Percentiles rank a stretch among this genome's conserved stretches.
These are phyloP conservation scores for sweet orange (Citrus sinensis) DNA, from an alignment of 345 rosid species.

Conservation along the genomic window DNA sequence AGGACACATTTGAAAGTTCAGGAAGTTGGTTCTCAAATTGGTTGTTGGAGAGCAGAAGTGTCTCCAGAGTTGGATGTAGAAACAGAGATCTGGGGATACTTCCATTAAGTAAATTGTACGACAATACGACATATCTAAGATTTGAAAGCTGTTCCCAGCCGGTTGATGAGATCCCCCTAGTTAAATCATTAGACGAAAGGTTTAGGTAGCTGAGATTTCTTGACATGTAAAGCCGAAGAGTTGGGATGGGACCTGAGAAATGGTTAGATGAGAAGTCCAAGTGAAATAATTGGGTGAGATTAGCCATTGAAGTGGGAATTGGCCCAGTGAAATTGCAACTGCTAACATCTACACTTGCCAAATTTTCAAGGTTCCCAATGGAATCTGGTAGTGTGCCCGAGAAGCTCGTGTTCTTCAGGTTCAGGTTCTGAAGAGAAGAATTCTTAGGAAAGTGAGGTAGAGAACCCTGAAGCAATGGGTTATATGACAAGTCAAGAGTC, in stretches of 20 bases:
- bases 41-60: too few relatives aligned
- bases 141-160: constrained; percentile 23
- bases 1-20: too few relatives aligned
- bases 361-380: constrained; percentile 18
- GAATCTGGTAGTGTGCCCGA: constrained; percentile 35
- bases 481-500: constrained; percentile 25
- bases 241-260: constrained; percentile 34
- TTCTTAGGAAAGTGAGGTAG: constrained; percentile 6
- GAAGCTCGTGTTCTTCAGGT: constrained; percentile 22
- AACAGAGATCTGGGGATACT: constrained; percentile 29
- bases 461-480: constrained; percentile 24
- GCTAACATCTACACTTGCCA: constrained; percentile 17
- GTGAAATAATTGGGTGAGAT: constrained; percentile 23
- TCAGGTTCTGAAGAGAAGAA: constrained; percentile 24
- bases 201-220: constrained; percentile 24
- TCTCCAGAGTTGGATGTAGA: background rate
- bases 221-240: constrained; percentile 1
- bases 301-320: constrained; percentile 25
- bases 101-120: constrained; percentile 27
- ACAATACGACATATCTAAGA: constrained; percentile 24
- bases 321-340: constrained; percentile 21
- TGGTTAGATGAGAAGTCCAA: constrained; percentile 32
- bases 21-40: too few relatives aligned
- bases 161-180: constrained; percentile 23
- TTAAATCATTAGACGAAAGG: constrained; percentile 28